Evolutionary conservation across 352 stramenopile species (phyloP).

Genomic region (Pythium plurisporium): DNA sequence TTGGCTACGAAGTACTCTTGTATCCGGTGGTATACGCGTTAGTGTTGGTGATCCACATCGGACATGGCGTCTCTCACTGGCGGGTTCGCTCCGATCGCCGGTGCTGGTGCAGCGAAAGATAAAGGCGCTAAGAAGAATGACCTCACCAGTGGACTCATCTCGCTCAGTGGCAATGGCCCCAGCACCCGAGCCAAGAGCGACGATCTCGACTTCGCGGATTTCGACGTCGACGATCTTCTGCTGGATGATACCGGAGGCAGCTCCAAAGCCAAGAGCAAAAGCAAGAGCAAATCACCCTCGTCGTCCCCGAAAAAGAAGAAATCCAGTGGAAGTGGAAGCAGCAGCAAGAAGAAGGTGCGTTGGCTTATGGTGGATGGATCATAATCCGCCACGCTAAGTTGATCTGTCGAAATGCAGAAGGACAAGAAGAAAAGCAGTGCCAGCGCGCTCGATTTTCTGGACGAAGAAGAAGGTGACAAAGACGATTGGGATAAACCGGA

Average conservation of each 20-base stretch:
- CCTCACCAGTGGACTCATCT: conserved; percentile 61
- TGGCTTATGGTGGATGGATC: too few species aligned
- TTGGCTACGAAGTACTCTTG: not conserved
- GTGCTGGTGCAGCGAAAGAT: conserved; percentile 20
- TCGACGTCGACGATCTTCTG: conserved; percentile 55
- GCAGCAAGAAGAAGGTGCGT: conserved; percentile 21
- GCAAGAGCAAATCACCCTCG: conserved; percentile 24
- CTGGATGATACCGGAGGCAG: conserved; percentile 25
- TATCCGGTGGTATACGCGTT: not conserved
- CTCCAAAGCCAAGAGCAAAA: conserved; percentile 32
- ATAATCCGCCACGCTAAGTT: too few species aligned
- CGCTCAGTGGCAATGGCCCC: conserved; percentile 24
- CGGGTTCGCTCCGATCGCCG: conserved; percentile 48
- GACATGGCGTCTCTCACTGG: conserved; percentile 25
- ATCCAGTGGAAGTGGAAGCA: conserved; percentile 25
- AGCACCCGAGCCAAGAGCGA: conserved; percentile 11
- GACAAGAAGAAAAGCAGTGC: conserved; percentile 38
- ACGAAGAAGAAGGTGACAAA: conserved; percentile 15
- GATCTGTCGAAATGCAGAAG: conserved; percentile 9
- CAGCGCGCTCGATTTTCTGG: conserved; percentile 24
- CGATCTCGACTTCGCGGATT: conserved; percentile 50
- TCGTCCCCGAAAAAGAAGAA: conserved; percentile 24
- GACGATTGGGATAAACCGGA: conserved; percentile 21
- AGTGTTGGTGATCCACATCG: not conserved
- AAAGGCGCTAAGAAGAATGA: conserved; percentile 30